Evolutionary conservation across 2,329 filamentous ascomycete genomes (phyloP), one percentile per base, ranked within the genome.

Genomic region (Exophiala calicioides): DNA sequence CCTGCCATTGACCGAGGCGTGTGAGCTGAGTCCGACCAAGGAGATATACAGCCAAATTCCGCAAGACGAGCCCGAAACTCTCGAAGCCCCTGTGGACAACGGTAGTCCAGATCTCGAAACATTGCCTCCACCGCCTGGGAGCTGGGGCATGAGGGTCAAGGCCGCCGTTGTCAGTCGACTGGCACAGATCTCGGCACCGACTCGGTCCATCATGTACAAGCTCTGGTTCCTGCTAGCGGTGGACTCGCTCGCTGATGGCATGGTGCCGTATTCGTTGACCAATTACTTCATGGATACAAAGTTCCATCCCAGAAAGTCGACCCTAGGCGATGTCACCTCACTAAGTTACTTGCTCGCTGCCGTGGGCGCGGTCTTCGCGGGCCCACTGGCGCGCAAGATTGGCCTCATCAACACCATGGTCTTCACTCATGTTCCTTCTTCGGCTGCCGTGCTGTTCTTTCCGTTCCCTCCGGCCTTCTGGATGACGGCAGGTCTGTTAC

Each of bases 351-450:
- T 85, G 56, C 68, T 83, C 5, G 73, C 73, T 4, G 72, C 77
- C 3, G 57, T 79, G 13, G 77, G 76, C 0, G 74, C 76, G 2
- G 65, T 81, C 16, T 80, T 83, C 50, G 78, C 79, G 0, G 78
- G 77, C 0, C 80, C 81, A 0, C 65, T 83, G 2, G 71, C 79
- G 0, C 75, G 78, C 10, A 72, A 74, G 53, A 75, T 84, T 15
- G 81, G 81, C 1, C 70, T 83, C 1, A 74, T 84, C 60, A 83
- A 82, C 62, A 83, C 81, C 58, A 85, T 81, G 78, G 78, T 80
- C 2, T 80, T 80, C 50, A 80, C 78, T 0, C 78, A 81, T 57
- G 65, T 84, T 0, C 83, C 83, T 0, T 84, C 80, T 0, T 84
- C 81, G 0, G 69, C 78, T 0, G 79, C 81, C 0, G 78, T 84